These are phyloP conservation scores for Aegilops longissima DNA, from an alignment of 176 grass and related monocot species.

Conservation along the genomic window DNA sequence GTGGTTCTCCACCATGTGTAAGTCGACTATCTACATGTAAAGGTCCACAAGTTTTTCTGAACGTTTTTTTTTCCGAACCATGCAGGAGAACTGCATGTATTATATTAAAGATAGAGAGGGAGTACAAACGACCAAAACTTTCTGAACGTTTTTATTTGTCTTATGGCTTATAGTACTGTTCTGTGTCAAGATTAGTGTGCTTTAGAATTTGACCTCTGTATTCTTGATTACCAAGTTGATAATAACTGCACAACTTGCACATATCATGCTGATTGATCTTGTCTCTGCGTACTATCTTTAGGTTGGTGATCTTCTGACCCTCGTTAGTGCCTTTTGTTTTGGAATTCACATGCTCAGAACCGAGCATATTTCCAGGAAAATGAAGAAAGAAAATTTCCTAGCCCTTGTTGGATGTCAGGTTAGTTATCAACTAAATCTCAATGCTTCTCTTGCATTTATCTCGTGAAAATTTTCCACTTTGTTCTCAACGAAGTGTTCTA, in stretches of 20 bases:
- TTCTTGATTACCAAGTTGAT: background rate
- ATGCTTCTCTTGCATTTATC: background rate
- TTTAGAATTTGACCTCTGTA: too few relatives aligned
- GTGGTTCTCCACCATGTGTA: constrained; percentile 61
- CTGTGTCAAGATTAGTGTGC: background rate
- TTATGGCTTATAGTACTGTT: background rate
- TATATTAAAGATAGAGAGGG: too few relatives aligned
- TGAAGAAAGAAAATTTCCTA: constrained; percentile 42
- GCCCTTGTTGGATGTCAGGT: constrained; percentile 54
- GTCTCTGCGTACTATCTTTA: constrained; percentile 8
- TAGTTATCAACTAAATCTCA: constrained; percentile 13
- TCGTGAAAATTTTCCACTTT: background rate
- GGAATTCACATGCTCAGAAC: constrained; percentile 61
- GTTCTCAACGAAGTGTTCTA: constrained; percentile 7
- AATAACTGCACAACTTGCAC: background rate
- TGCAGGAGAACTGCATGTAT: too few relatives aligned
- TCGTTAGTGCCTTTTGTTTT: constrained; percentile 46
- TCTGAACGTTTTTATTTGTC: constrained; percentile 2
- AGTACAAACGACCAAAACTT: background rate
- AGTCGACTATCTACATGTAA: constrained; percentile 35
- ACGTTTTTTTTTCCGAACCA: background rate
- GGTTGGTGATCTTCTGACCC: constrained; percentile 54
- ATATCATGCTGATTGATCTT: background rate
- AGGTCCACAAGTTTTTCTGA: constrained; percentile 27
- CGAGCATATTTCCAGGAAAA: constrained; percentile 46